Base-by-base conservation (phyloP, 1,284 basidiomycete species). In the Entoloma clypeatum region DNA sequence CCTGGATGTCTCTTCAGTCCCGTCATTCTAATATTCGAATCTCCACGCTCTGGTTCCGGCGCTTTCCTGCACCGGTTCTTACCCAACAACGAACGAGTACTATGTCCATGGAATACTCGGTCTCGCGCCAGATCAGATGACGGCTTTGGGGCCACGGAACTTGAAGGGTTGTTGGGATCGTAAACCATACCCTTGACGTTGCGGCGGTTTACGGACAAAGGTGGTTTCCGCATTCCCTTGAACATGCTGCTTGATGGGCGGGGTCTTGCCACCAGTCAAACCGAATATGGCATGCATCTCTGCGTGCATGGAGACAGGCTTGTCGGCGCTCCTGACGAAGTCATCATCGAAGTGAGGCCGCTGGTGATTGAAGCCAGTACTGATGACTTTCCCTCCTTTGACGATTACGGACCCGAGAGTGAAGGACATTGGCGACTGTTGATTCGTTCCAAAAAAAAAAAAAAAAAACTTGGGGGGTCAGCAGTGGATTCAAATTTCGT, bases 231-330 rank as follows among this genome's bases (percentile, higher is more conserved):
- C 21, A 28, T 24, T 10, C 44, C 36, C 29, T 53, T 48, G 47
- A 53, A 54, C 42, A 60, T 75, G 74, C 62, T 63, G 69, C 68
- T 73, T 75, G 64, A 71, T 73, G 45, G 71, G 68, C 36, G 72
- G 74, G 37, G 69, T 68, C 68, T 67, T 67, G 64, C 74, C 74
- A 51, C 73, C 72, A 41, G 72, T 74, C 40, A 71, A 48, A 50
- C 59, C 75, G 57, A 70, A 75, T 48, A 76, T 79, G 10, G 69
- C 71, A 49, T 78, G 72, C 77, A 78, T 79, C 61, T 79, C 75
- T 2, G 77, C 76, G 50, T 80, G 75, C 74, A 79, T 78, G 3
- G 72, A 77, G 14, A 75, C 60, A 16, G 75, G 72, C 66, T 70
- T 45, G 31, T 34, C 36, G 25, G 37, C 39, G 37, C 43, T 75